These are phyloP conservation scores for Hysterium pulicare DNA, from an alignment of 2,329 filamentous ascomycete species.

Conservation along the genomic window DNA sequence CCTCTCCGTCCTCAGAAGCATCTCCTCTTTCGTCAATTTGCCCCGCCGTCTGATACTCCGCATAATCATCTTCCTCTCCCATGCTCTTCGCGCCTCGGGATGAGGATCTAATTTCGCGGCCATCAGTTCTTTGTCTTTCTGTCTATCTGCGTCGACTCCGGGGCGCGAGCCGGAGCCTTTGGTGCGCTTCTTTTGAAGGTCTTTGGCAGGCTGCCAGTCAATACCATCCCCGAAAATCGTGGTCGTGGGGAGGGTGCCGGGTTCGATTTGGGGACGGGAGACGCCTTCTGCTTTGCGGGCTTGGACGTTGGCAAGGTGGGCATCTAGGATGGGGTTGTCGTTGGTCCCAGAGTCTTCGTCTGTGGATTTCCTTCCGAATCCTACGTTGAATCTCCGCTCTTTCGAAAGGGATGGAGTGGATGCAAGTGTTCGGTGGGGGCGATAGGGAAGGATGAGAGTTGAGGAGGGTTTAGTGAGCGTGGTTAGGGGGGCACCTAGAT, in stretches of 20 bases:
- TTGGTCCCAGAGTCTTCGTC: constrained; percentile 14
- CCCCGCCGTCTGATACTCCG: constrained; percentile 68
- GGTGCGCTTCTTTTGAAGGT: background rate
- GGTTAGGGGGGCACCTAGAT: constrained; percentile 6
- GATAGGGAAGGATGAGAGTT: constrained; percentile 4
- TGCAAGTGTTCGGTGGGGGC: constrained; percentile 16
- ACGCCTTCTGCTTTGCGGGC: constrained; percentile 28
- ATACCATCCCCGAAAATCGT: constrained; percentile 49
- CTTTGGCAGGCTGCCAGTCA: constrained; percentile 17
- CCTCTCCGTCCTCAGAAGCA: constrained; percentile 64
- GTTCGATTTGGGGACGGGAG: constrained; percentile 3
- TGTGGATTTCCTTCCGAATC: too few species aligned
- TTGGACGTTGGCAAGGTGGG: constrained; percentile 41
- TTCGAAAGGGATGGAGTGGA: background rate
- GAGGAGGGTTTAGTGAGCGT: constrained; percentile 9
- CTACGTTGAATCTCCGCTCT: too few species aligned
- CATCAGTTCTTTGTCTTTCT: constrained; percentile 43
- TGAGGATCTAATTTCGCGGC: constrained; percentile 69
- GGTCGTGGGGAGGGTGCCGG: constrained; percentile 45
- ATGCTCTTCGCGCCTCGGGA: constrained; percentile 66
- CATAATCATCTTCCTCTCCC: constrained; percentile 81
- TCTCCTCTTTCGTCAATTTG: constrained; percentile 62
- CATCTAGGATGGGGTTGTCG: constrained; percentile 60
- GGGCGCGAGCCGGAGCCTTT: background rate
- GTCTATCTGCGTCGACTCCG: background rate